phyloP scores from a whole-genome alignment of 257 asterid genomes.

The Handroanthus guayacan region DNA sequence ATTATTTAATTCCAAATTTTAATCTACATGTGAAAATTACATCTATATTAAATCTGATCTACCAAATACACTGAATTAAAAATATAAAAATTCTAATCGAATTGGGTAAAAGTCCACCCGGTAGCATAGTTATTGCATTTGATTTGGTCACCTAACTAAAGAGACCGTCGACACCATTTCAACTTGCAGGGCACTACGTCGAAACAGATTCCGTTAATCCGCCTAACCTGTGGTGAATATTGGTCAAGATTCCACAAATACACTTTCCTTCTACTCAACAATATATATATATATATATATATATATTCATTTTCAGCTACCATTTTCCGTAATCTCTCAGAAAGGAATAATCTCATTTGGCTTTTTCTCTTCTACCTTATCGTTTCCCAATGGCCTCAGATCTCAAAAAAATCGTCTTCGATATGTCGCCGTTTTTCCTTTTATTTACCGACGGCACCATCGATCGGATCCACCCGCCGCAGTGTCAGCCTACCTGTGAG shows the following conservation, averaged over 20 bases:
- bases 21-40: too few relatives aligned
- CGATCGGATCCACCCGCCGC: constrained; percentile 31
- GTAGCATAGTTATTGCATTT: too few relatives aligned
- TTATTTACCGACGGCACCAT: constrained; percentile 53
- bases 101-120: too few relatives aligned
- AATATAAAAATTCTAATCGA: too few relatives aligned
- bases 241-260: neutral
- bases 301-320: neutral
- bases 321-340: neutral
- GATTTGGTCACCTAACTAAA: neutral
- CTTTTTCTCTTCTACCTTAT: neutral
- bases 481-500: constrained; percentile 44
- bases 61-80: too few relatives aligned
- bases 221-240: too few relatives aligned
- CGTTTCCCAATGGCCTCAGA: constrained; percentile 40
- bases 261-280: neutral
- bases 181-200: too few relatives aligned
- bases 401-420: constrained; percentile 45
- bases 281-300: too few relatives aligned
- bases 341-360: neutral
- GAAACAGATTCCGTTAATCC: too few relatives aligned
- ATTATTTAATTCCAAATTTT: too few relatives aligned
- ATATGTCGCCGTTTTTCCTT: constrained; percentile 50
- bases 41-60: too few relatives aligned
- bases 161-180: neutral